Base-by-base conservation (phyloP, 1,139 yeast genomes). In the Sugiyamaella xylanicola region DNA sequence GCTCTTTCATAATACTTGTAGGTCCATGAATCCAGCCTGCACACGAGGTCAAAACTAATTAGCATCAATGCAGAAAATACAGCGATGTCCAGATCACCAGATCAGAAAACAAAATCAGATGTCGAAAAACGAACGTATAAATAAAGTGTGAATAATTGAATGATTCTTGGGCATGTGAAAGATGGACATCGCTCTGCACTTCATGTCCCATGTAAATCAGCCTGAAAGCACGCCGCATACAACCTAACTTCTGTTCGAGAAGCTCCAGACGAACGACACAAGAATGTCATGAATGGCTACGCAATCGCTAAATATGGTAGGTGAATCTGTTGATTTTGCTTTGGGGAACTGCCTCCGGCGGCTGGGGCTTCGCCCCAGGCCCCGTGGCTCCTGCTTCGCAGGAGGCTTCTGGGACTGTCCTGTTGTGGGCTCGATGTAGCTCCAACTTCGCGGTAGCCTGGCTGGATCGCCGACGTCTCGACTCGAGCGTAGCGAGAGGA, bases 271-370 rank as follows among this genome's bases (percentile, higher is more conserved):
- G 29, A 25, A 5, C 9, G 15, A 4, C 13, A 13, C 15, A 4
- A 32, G 37, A 32, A 32, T 32, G 37, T 32, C 37, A 32, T 32
- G 37, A 32, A 8, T 4, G 15, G 13, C 4, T 4, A 32, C 37
- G 4, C 13, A 32, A 32, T 32, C 37, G 5, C 37, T 7, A n/a
- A 7, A 32, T 32, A 32, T 27, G 52, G 52, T 48, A 41, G 20
- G 52, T 48, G n/a, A n/a, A n/a, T n/a, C n/a, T n/a, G n/a, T n/a
- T n/a, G n/a, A n/a, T n/a, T n/a, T n/a, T n/a, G n/a, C n/a, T n/a
- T n/a, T n/a, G 15, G 37, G 37, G 37, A 4, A 8, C 15, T 25
- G 29, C 29, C 29, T 25, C 29, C 29, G 29, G 29, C 29, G 29
- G 29, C 29, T 25, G 29, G 29, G 29, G 29, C 29, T 5, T 9